Conservation (phyloP, 2,329 filamentous ascomycete species). For the Fusarium goolgardi region DNA sequence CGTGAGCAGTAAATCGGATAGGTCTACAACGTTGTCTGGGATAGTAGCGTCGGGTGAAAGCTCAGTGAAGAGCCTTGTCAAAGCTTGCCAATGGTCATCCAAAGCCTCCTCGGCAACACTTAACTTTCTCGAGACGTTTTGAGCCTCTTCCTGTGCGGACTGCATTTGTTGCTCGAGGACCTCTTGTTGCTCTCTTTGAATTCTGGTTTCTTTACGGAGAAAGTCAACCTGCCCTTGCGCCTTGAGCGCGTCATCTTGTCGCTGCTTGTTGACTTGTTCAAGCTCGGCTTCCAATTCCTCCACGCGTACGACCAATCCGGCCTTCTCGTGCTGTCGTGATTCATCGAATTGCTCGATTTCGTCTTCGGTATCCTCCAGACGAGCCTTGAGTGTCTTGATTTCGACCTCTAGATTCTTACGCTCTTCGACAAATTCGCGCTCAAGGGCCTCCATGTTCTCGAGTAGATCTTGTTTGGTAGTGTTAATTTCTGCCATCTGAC, state of each 20-base stretch:
- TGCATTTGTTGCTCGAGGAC: constrained; percentile 69
- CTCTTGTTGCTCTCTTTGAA: constrained; percentile 70
- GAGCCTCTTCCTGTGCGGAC: constrained; percentile 64
- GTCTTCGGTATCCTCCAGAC: constrained; percentile 89
- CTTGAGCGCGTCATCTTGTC: constrained; percentile 67
- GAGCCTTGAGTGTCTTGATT: constrained; percentile 78
- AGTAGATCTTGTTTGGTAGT: constrained; percentile 94
- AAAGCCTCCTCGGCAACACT: constrained; percentile 63
- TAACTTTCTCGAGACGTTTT: constrained; percentile 62
- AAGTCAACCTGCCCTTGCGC: constrained; percentile 72
- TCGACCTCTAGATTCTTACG: constrained; percentile 85
- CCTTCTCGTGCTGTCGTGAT: constrained; percentile 84
- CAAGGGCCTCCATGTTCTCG: constrained; percentile 92
- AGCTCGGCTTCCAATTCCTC: constrained; percentile 77
- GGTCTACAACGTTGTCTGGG: constrained; percentile 66
- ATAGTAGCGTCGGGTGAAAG: constrained; percentile 64
- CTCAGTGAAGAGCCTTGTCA: constrained; percentile 70
- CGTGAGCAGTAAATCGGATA: constrained; percentile 70
- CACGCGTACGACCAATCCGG: constrained; percentile 74
- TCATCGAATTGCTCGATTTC: constrained; percentile 88
- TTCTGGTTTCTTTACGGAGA: constrained; percentile 68
- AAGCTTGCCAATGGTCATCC: constrained; percentile 62
- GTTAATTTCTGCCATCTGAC: constrained; percentile 83
- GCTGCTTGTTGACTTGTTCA: constrained; percentile 69
- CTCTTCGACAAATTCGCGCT: constrained; percentile 88